phyloP scores from a whole-genome alignment of 805 yeast species.

The Lachancea sp. region DNA sequence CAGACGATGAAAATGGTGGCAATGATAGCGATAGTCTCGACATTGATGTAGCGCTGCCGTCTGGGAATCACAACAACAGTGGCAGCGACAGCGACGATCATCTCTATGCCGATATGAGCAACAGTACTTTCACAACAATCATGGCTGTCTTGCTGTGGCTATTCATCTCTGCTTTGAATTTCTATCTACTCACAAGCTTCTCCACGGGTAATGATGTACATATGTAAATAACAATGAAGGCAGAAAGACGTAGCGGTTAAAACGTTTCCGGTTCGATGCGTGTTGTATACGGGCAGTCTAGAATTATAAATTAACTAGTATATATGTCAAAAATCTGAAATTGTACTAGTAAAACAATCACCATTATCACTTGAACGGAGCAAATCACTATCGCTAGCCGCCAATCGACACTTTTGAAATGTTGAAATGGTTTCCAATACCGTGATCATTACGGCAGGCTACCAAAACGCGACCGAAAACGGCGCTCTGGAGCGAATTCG shows the following conservation, averaged over 20 bases:
- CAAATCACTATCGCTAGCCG: too few relatives aligned
- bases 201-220: slow-evolving; percentile 41
- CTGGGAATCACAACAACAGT: background rate
- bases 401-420: background rate
- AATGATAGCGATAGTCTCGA: slow-evolving; percentile 31
- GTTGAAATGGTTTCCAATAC: slow-evolving; percentile 21
- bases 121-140: slow-evolving; percentile 41
- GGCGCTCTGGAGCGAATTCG: slow-evolving; percentile 11
- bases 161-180: slow-evolving; percentile 59
- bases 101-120: slow-evolving; percentile 37
- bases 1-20: slow-evolving; percentile 12
- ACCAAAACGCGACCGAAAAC: slow-evolving; percentile 7
- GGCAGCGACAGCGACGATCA: background rate
- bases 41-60: slow-evolving; percentile 2
- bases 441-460: slow-evolving; percentile 19
- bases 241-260: background rate
- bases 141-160: slow-evolving; percentile 60
- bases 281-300: background rate
- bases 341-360: too few relatives aligned
- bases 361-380: too few relatives aligned
- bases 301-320: too few relatives aligned
- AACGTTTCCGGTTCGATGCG: background rate
- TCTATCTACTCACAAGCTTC: slow-evolving; percentile 49
- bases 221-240: slow-evolving; percentile 15
- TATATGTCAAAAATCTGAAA: too few relatives aligned